phyloP scores from a whole-genome alignment of 208 protist genomes.

The Wallacemonas sp. region DNA sequence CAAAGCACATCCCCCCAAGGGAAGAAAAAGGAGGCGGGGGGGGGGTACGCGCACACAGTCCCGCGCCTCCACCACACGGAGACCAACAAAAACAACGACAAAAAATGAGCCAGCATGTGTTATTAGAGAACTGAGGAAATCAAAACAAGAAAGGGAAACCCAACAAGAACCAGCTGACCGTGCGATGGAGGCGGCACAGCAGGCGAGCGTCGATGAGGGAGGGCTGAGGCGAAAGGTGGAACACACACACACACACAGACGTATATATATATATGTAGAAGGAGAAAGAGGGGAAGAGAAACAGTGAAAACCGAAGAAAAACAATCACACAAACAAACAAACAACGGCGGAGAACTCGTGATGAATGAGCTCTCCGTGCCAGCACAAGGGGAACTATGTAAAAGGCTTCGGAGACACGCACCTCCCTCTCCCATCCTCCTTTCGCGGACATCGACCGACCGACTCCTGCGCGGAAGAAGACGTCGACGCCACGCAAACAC shows the following conservation, averaged over 20 bases:
- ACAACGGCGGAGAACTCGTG: not conserved
- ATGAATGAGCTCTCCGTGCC: too few relatives aligned
- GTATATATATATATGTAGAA: not conserved
- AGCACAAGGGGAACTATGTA: too few relatives aligned
- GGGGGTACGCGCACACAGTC: too few relatives aligned
- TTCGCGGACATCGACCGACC: too few relatives aligned
- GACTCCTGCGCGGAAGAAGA: too few relatives aligned
- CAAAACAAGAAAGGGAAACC: not conserved
- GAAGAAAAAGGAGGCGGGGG: too few relatives aligned
- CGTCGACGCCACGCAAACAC: conserved; percentile 1
- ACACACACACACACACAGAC: too few relatives aligned
- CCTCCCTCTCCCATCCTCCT: too few relatives aligned
- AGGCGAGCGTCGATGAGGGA: not conserved
- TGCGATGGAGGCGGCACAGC: too few relatives aligned
- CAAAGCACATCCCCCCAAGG: too few relatives aligned
- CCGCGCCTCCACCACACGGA: too few relatives aligned
- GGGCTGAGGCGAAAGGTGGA: not conserved
- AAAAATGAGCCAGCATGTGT: not conserved
- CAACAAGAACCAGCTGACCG: not conserved
- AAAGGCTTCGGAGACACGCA: too few relatives aligned
- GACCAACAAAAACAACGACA: conserved; percentile 1
- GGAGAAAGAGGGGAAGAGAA: not conserved
- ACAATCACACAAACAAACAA: not conserved
- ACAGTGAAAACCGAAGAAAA: not conserved
- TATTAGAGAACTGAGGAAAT: not conserved